A percentile compares a stretch with the other conserved stretches of the same genome.
Evolutionary conservation across 2,329 filamentous ascomycete species (phyloP).

Genomic region (Fusarium nygamai): DNA sequence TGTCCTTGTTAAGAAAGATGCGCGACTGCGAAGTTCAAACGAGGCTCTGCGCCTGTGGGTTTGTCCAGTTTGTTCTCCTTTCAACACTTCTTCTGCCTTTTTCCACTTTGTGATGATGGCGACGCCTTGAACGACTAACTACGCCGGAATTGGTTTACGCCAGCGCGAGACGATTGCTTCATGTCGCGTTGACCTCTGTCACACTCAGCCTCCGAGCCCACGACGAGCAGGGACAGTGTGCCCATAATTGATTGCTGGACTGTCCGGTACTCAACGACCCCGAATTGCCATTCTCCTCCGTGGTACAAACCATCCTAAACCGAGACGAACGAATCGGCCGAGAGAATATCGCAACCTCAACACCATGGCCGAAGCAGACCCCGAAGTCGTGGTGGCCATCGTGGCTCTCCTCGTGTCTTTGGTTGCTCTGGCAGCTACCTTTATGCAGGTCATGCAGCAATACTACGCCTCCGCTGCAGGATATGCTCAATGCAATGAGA

Average conservation of each 20-base stretch:
- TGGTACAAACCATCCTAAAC: background rate
- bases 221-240: background rate
- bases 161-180: background rate
- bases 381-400: slow-evolving; percentile 53
- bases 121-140: background rate
- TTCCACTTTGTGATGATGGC: slow-evolving; percentile 6
- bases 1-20: slow-evolving; percentile 10
- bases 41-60: slow-evolving; percentile 24
- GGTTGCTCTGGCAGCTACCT: slow-evolving; percentile 56
- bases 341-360: background rate
- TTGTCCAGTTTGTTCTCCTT: background rate
- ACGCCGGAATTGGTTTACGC: slow-evolving; percentile 4
- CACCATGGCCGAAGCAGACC: slow-evolving; percentile 33
- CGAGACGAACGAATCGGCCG: slow-evolving; percentile 5
- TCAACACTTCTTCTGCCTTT: background rate
- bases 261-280: background rate
- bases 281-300: background rate
- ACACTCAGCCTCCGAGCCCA: background rate
- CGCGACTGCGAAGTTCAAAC: slow-evolving; percentile 19
- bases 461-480: slow-evolving; percentile 61
- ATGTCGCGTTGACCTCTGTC: background rate
- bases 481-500: slow-evolving; percentile 58
- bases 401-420: slow-evolving; percentile 60
- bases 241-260: background rate
- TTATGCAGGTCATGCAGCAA: slow-evolving; percentile 61